phyloP scores from a whole-genome alignment of 441 rosid species.

The Pelargonium citronellum region DNA sequence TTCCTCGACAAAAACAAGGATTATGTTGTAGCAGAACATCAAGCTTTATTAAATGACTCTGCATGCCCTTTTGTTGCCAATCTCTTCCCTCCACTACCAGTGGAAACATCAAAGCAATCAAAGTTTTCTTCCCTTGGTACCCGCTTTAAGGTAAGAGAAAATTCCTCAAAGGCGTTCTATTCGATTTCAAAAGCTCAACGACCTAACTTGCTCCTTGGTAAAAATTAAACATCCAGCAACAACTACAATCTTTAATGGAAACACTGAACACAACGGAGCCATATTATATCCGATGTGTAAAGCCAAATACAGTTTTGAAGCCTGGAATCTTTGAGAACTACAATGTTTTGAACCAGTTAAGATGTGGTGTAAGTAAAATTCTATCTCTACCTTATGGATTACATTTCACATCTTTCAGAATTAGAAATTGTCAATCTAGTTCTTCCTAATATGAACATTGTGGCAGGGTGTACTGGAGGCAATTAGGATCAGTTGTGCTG shows the following conservation, averaged over 20 bases:
- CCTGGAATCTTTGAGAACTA: constrained; percentile 93
- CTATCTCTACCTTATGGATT: constrained; percentile 19
- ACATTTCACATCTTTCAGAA: not conserved
- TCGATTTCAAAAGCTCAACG: constrained; percentile 15
- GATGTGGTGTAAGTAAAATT: constrained; percentile 90
- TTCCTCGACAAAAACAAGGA: constrained; percentile 99
- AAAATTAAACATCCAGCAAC: constrained; percentile 51
- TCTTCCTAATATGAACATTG: not conserved
- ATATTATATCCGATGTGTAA: constrained; percentile 99
- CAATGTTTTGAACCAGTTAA: constrained; percentile 90
- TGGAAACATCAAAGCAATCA: constrained; percentile 90
- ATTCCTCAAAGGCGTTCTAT: constrained; percentile 13
- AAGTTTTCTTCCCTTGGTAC: constrained; percentile 98
- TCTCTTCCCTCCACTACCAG: constrained; percentile 85
- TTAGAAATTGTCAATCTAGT: constrained; percentile 11
- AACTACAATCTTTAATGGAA: constrained; percentile 99
- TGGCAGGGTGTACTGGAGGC: constrained; percentile 98
- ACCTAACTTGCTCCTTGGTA: constrained; percentile 22
- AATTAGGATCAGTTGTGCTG: constrained; percentile 99
- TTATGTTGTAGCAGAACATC: constrained; percentile 99
- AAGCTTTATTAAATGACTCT: constrained; percentile 83
- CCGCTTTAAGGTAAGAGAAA: constrained; percentile 76
- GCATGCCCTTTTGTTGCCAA: constrained; percentile 69
- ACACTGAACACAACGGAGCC: constrained; percentile 95
- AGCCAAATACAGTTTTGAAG: constrained; percentile 95